A percentile compares a stretch with the other conserved stretches of the same genome.
Evolutionary conservation across 768 basidiomycete species (phyloP).

Genomic region (Clathrus columnatus): DNA sequence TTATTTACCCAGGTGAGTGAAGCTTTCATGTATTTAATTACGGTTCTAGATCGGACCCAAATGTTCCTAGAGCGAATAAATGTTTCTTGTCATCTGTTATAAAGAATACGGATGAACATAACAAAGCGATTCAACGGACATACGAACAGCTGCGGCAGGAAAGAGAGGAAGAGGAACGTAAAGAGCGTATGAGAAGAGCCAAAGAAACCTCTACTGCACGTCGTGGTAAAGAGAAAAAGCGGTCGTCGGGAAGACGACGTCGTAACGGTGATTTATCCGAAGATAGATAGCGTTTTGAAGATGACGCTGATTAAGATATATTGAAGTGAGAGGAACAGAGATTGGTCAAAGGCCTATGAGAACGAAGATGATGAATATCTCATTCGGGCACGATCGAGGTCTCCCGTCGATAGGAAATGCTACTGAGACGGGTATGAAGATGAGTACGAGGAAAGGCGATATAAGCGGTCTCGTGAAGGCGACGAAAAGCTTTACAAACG

Average conservation of each 20-base stretch:
- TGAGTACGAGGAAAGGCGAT: conserved; percentile 7
- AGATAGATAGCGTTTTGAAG: conserved; percentile 19
- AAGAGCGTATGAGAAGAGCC: conserved; percentile 46
- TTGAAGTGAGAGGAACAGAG: conserved; percentile 44
- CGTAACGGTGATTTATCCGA: conserved; percentile 9
- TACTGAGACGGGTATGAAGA: conserved; percentile 11
- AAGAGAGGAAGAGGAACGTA: conserved; percentile 16
- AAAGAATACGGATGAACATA: conserved; percentile 91
- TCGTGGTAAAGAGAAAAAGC: conserved; percentile 46
- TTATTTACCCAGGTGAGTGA: conserved; percentile 52
- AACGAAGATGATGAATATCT: conserved; percentile 28
- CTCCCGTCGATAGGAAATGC: not conserved
- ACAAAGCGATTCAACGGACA: conserved; percentile 54
- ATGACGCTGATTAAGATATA: conserved; percentile 29
- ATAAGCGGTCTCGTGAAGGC: not conserved
- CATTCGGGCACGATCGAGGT: conserved; percentile 18
- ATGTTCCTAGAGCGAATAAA: conserved; percentile 60
- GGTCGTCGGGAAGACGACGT: conserved; percentile 22
- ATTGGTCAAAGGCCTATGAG: conserved; percentile 38
- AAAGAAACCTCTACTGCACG: conserved; percentile 59
- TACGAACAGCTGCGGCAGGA: conserved; percentile 21
- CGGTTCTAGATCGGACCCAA: conserved; percentile 47
- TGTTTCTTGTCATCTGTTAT: conserved; percentile 55
- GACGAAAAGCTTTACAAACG: conserved; percentile 14
- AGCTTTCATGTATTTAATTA: conserved; percentile 1